Evolutionary conservation across 495 filamentous ascomycete species (phyloP).

Genomic region (Aspergillus cavernicola): DNA sequence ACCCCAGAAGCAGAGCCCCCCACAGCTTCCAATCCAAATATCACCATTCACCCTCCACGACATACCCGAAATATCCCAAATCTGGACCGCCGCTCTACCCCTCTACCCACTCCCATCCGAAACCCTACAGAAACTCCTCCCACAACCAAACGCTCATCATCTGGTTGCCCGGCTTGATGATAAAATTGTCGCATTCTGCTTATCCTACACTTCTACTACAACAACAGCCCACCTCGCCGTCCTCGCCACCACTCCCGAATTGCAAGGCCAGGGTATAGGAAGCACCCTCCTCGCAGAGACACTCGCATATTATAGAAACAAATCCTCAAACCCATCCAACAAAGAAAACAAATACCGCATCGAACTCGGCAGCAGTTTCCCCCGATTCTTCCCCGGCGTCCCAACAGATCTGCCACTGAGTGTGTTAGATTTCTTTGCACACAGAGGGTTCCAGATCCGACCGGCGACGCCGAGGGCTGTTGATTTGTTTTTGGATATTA

Average conservation of each 20-base stretch:
- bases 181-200: conserved; percentile 41
- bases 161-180: conserved; percentile 31
- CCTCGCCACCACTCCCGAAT: conserved; percentile 38
- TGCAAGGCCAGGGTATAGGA: conserved; percentile 42
- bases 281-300: conserved; percentile 37
- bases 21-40: too few species aligned
- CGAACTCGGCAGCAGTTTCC: conserved; percentile 42
- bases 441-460: conserved; percentile 41
- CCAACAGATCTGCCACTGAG: conserved; percentile 35
- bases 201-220: conserved; percentile 33
- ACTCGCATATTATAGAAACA: conserved; percentile 25
- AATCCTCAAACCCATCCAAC: conserved; percentile 21
- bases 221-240: conserved; percentile 32
- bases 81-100: conserved; percentile 43
- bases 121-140: conserved; percentile 28
- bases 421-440: conserved; percentile 41
- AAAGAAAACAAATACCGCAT: too few species aligned
- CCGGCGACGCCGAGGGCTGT: conserved; percentile 27
- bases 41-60: conserved; percentile 24
- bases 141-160: conserved; percentile 26
- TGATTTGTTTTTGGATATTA: conserved; percentile 45
- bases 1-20: too few species aligned
- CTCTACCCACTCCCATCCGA: conserved; percentile 32
- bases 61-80: conserved; percentile 23
- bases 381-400: conserved; percentile 48